Conservation (phyloP, 257 asterid species). For the Gardenia jasminoides region DNA sequence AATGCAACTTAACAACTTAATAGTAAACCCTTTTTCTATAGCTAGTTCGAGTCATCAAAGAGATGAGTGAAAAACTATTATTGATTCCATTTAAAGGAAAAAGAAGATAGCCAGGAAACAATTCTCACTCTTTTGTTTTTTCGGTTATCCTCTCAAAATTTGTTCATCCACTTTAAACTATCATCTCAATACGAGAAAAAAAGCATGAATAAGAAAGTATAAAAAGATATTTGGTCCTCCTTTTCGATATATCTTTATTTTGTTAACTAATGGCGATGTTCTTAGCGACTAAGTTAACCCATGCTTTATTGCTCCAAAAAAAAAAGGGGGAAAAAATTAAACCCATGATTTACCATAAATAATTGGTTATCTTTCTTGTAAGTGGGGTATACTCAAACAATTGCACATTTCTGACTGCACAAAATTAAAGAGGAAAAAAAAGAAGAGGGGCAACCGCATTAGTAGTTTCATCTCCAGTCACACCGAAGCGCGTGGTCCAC, state of each 20-base stretch:
- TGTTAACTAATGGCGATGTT: background rate
- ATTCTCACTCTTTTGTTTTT: too few relatives aligned
- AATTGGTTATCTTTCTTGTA: background rate
- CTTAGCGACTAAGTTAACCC: background rate
- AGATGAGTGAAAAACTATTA: too few relatives aligned
- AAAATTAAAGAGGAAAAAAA: background rate
- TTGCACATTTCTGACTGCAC: background rate
- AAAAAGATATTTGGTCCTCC: background rate
- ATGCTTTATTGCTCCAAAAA: background rate
- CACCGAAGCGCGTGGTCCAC: slow-evolving; percentile 11
- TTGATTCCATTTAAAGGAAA: too few relatives aligned
- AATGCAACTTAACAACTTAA: too few relatives aligned
- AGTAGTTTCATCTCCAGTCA: background rate
- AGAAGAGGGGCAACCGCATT: background rate
- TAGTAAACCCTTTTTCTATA: too few relatives aligned
- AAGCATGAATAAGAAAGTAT: too few relatives aligned
- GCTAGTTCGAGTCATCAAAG: too few relatives aligned
- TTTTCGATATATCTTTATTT: background rate
- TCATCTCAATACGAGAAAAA: too few relatives aligned
- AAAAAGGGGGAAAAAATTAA: too few relatives aligned
- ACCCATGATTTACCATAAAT: background rate
- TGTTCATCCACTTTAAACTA: background rate
- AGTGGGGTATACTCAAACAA: background rate
- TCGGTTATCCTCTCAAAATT: too few relatives aligned
- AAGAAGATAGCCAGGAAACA: too few relatives aligned